A percentile compares a stretch with the other conserved stretches of the same genome.
These are phyloP conservation scores for Leptomonas seymouri DNA, from an alignment of 208 protist genomes.

Conservation along the genomic window DNA sequence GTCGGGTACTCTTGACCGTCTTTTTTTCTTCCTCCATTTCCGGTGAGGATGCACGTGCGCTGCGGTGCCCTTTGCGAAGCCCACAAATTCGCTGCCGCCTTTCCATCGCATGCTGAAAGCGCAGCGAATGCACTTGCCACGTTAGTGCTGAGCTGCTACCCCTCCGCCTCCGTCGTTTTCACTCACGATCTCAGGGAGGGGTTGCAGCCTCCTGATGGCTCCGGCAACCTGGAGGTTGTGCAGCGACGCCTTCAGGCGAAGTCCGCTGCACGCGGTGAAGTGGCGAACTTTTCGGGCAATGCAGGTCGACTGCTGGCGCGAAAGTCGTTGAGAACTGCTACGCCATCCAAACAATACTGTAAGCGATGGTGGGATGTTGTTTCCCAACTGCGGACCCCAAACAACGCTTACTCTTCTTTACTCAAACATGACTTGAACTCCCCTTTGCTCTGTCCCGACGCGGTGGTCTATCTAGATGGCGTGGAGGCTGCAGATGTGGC, in stretches of 20 bases:
- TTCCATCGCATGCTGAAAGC: neutral
- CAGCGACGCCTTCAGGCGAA: neutral
- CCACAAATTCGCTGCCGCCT: neutral
- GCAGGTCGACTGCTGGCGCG: neutral
- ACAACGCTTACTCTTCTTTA: neutral
- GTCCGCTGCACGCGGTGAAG: neutral
- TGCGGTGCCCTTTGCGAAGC: neutral
- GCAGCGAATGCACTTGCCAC: conserved; percentile 20
- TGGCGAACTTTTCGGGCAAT: neutral
- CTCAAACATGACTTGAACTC: neutral
- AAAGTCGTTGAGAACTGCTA: neutral
- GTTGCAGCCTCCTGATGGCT: neutral
- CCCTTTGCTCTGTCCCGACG: conserved; percentile 47
- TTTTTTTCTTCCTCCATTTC: no score
- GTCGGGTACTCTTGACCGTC: no score
- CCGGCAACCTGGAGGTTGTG: neutral
- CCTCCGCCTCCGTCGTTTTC: conserved; percentile 23
- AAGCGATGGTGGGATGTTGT: neutral
- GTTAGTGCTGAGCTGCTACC: conserved; percentile 25
- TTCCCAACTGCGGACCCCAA: neutral
- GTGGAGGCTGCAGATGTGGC: conserved; percentile 57
- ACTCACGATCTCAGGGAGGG: neutral
- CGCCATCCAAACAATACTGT: neutral
- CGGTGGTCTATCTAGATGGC: conserved; percentile 67
- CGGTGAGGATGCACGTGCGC: neutral